These are phyloP conservation scores for Solanum piurae DNA, from an alignment of 257 asterid species.

Conservation along the genomic window DNA sequence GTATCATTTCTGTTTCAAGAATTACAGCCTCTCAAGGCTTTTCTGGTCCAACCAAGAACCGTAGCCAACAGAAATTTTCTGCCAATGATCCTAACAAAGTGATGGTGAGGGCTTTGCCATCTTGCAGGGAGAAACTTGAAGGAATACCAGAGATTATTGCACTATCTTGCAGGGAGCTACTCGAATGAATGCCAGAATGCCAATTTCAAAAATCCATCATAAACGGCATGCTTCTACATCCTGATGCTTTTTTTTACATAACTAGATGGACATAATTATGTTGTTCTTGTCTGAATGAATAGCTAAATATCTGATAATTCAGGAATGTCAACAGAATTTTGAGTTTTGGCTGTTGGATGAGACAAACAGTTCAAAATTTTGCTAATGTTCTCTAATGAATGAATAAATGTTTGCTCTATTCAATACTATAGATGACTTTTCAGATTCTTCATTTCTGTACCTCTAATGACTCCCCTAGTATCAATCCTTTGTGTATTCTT, in stretches of 20 bases:
- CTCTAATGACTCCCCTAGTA: background rate
- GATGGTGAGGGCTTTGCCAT: slow-evolving; percentile 27
- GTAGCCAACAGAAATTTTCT: slow-evolving; percentile 21
- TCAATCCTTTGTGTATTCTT: background rate
- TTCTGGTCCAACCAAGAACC: slow-evolving; percentile 19
- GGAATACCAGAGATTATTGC: background rate
- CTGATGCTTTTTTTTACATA: background rate
- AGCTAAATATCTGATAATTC: background rate
- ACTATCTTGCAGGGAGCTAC: slow-evolving; percentile 12
- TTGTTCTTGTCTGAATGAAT: background rate
- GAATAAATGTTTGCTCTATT: background rate
- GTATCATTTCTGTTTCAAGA: slow-evolving; percentile 54
- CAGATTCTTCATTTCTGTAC: background rate
- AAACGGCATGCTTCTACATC: slow-evolving; percentile 1
- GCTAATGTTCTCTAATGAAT: slow-evolving; percentile 15
- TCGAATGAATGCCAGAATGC: background rate
- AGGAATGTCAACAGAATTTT: slow-evolving; percentile 29
- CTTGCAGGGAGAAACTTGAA: slow-evolving; percentile 21
- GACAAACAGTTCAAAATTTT: slow-evolving; percentile 35
- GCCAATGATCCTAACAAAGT: slow-evolving; percentile 31
- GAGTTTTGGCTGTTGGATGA: slow-evolving; percentile 17
- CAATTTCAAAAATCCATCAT: slow-evolving; percentile 1
- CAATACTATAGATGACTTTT: background rate
- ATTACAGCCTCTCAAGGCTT: slow-evolving; percentile 36
- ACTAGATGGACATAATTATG: background rate